A percentile compares a stretch with the other conserved stretches of the same genome.
Conservation (phyloP, 73 alveolate species). For the Loxodes magnus region DNA sequence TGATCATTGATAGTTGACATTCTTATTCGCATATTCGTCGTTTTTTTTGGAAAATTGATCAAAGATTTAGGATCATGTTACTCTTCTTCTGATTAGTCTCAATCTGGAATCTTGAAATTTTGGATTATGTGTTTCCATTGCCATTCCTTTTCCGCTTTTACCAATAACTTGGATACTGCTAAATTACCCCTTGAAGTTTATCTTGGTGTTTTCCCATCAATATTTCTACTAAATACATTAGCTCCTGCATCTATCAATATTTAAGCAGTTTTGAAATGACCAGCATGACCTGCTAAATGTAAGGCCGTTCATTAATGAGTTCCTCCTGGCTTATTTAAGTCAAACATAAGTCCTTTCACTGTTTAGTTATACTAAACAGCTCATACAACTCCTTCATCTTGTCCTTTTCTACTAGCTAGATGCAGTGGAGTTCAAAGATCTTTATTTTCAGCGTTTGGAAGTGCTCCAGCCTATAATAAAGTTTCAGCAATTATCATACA, state of each 20-base stretch:
- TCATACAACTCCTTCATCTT: slow-evolving; percentile 27
- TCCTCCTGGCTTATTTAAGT: slow-evolving; percentile 32
- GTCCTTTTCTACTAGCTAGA: slow-evolving; percentile 38
- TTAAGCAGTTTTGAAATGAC: slow-evolving; percentile 34
- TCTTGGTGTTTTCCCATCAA: slow-evolving; percentile 69
- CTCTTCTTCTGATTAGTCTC: no score
- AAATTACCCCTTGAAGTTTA: slow-evolving; percentile 32
- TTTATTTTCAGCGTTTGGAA: slow-evolving; percentile 19
- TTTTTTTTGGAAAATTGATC: no score
- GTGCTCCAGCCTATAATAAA: slow-evolving; percentile 54
- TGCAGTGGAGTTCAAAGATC: slow-evolving; percentile 39
- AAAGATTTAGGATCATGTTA: no score
- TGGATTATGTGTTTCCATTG: no score
- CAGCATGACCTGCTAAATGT: slow-evolving; percentile 50
- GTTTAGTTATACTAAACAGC: slow-evolving; percentile 17
- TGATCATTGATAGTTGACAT: no score
- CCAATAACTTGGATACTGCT: slow-evolving; percentile 4
- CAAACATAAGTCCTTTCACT: slow-evolving; percentile 25
- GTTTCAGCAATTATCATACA: slow-evolving; percentile 47
- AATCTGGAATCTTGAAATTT: no score
- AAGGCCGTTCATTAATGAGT: slow-evolving; percentile 29
- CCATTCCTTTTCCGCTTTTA: slow-evolving; percentile 12
- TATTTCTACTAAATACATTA: slow-evolving; percentile 59
- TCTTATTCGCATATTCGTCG: no score
- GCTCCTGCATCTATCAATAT: slow-evolving; percentile 56